Percentiles rank a stretch among this genome's conserved stretches.
These are phyloP conservation scores for Gyromitra esculenta DNA, from an alignment of 2,329 filamentous ascomycete species.

Conservation along the genomic window DNA sequence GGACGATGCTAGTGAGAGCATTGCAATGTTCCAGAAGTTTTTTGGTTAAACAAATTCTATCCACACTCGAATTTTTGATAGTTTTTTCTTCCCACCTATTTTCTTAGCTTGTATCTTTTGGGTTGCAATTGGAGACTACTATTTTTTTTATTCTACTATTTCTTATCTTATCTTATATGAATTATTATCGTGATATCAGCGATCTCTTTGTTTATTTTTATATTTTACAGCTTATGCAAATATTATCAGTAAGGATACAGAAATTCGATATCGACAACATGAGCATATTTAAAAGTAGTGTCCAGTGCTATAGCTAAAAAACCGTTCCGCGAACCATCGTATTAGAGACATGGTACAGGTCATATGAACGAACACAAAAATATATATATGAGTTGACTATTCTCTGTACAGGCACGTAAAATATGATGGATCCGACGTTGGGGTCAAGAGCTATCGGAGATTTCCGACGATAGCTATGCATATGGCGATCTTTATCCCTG, in stretches of 20 bases:
- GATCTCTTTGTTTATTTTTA: background rate
- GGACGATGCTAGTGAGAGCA: slow-evolving; percentile 25
- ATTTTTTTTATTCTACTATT: too few species aligned
- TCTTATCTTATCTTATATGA: too few species aligned
- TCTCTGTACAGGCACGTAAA: background rate
- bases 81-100: background rate
- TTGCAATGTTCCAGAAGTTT: slow-evolving; percentile 14
- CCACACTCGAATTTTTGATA: background rate
- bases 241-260: background rate
- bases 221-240: background rate
- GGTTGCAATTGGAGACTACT: too few species aligned
- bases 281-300: background rate
- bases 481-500: slow-evolving; percentile 5
- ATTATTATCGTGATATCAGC: background rate
- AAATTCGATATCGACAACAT: background rate
- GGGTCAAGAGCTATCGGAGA: background rate
- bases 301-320: background rate
- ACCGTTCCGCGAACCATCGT: background rate
- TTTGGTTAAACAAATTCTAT: slow-evolving; percentile 4
- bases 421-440: background rate
- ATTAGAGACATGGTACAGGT: background rate
- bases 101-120: background rate
- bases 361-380: background rate
- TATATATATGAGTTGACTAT: background rate
- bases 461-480: background rate